These are phyloP conservation scores for Yamadazyma laniorum DNA, from an alignment of 805 yeast genomes.

Conservation along the genomic window DNA sequence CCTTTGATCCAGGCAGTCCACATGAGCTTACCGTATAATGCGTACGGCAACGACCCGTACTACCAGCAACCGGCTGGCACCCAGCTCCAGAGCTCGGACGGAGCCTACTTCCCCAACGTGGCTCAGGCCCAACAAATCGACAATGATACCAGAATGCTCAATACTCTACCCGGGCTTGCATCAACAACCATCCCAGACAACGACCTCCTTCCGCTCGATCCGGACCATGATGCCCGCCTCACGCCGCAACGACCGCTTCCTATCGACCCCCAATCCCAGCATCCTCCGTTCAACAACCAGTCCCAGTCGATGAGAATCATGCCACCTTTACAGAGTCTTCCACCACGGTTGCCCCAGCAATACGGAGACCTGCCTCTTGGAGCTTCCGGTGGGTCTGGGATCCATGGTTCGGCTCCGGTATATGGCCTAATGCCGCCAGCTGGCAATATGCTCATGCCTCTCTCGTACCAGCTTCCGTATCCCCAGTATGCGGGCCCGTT, in stretches of 20 bases:
- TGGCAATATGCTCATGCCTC: neutral
- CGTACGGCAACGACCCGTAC: constrained; percentile 2
- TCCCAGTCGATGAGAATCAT: constrained; percentile 2
- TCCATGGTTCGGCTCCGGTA: too few relatives aligned
- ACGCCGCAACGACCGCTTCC: neutral
- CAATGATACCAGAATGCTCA: neutral
- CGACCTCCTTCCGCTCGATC: neutral
- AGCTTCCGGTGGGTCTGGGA: neutral
- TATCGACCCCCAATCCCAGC: neutral
- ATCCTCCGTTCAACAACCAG: neutral
- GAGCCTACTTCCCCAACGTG: neutral
- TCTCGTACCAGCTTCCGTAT: constrained; percentile 1
- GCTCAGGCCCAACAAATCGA: neutral
- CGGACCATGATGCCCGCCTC: neutral
- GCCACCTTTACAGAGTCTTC: constrained; percentile 3
- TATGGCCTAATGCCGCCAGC: constrained; percentile 1
- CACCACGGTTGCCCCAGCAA: neutral
- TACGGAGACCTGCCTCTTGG: neutral
- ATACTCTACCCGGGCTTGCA: neutral
- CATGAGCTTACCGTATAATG: constrained; percentile 4
- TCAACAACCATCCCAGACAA: neutral
- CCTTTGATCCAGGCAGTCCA: neutral
- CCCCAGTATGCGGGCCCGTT: constrained; percentile 3
- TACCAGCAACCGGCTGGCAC: neutral
- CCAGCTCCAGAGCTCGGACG: neutral